Evolutionary conservation across 192 early-diverging fungal genomes (phyloP), one percentile per base, ranked within the genome.

Genomic region (Linnemannia elongata): DNA sequence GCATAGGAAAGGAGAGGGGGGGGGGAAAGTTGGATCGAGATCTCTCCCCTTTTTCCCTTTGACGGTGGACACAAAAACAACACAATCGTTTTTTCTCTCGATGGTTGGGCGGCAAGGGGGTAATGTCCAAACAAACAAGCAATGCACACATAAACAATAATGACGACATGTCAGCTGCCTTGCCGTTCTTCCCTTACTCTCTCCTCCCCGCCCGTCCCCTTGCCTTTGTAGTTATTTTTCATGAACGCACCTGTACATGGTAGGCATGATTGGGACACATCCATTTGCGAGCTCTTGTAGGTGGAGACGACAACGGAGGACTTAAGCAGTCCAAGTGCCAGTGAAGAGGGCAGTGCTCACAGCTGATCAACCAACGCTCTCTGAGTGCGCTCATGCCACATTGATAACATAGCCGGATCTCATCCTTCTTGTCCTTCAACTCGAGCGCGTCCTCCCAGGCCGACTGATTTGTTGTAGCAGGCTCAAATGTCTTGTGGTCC

Each of bases 251-350:
- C 82, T 88, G 41, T 1, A 77, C 72, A 49, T 84, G 87, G 52
- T 88, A 83, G 15, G 60, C 73, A 76, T 91, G 91, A 15, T 89
- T 90, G 4, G 91, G 90, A 49, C 91, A 92, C 85, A 90, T 91
- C 91, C 91, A 91, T 60, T 88, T 90, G 41, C 82, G 88, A 17
- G 79, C 60, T 3, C 44, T 55, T 38, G 84, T 82, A 9, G 91
- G 90, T 68, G 88, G 80, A 15, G 74, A 77, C 33, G 89, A 75
- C 85, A 91, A 44, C 8, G 91, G 88, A 10, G 89, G 91, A 71
- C 85, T 76, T 10, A 91, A 71, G 75, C 91, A 92, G 45, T 91
- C 91, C 57, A 92, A 52, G 41, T 92, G 91, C 90, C 91, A 92
- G 45, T 85, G 78, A n/a, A 90, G 49, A 36, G 88, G 60, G 69